Conservation (phyloP, 805 yeast species). For the Sugiyamaella marilandica region DNA sequence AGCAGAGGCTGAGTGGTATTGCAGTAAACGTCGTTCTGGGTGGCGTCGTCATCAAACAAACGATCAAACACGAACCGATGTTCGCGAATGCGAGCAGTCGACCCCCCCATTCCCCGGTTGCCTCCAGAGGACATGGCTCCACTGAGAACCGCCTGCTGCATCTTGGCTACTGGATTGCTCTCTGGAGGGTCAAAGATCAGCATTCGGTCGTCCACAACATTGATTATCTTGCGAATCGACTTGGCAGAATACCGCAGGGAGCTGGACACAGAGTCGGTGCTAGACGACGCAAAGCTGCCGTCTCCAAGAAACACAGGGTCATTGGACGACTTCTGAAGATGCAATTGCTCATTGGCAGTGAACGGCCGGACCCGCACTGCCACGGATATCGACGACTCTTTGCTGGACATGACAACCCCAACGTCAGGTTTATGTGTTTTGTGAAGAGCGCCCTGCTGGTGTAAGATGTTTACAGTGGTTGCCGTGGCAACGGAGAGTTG, state of each 20-base stretch:
- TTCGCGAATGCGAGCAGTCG: constrained; percentile 49
- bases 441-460: too few relatives aligned
- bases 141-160: constrained; percentile 40
- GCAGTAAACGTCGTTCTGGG: constrained; percentile 64
- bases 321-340: constrained; percentile 40
- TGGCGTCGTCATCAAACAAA: constrained; percentile 59
- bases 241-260: constrained; percentile 20
- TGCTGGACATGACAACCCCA: constrained; percentile 11
- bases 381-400: constrained; percentile 26
- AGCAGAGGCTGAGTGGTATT: constrained; percentile 67
- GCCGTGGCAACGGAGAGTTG: too few relatives aligned
- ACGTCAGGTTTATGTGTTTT: too few relatives aligned
- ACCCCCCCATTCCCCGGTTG: constrained; percentile 31
- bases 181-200: constrained; percentile 82
- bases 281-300: constrained; percentile 43
- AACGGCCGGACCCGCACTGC: constrained; percentile 77
- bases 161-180: constrained; percentile 50
- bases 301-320: constrained; percentile 48
- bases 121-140: constrained; percentile 31
- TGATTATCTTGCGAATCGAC: constrained; percentile 64
- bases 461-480: too few relatives aligned
- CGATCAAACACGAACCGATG: constrained; percentile 79
- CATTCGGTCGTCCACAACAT: constrained; percentile 82
- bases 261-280: neutral
- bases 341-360: constrained; percentile 51